Evolutionary conservation across 2,329 filamentous ascomycete genomes (phyloP).

Genomic region (Colletotrichum theobromicola): DNA sequence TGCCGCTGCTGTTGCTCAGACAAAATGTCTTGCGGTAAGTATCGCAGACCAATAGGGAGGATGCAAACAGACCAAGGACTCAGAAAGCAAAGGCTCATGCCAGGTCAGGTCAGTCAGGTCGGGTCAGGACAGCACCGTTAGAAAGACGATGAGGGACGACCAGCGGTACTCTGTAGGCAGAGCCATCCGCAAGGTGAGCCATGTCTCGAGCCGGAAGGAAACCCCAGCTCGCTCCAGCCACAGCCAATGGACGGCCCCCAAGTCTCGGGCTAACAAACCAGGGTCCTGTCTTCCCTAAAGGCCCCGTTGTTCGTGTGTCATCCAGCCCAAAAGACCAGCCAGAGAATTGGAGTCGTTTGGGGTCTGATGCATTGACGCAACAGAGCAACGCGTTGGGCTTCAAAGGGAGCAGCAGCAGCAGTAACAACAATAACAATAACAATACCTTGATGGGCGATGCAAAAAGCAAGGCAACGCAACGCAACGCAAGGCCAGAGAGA

Average conservation of each 20-base stretch:
- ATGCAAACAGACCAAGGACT: background rate
- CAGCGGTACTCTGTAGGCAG: background rate
- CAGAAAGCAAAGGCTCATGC: background rate
- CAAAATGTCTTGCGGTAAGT: background rate
- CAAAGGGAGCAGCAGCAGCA: background rate
- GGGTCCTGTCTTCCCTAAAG: background rate
- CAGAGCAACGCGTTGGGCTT: background rate
- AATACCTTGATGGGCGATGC: background rate
- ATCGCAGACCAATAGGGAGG: background rate
- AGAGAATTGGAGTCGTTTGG: background rate
- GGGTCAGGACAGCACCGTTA: background rate
- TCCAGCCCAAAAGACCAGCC: background rate
- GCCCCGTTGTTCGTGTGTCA: slow-evolving; percentile 14
- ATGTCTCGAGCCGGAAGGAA: background rate
- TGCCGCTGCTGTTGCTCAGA: background rate
- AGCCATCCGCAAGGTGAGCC: background rate
- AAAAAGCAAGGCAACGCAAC: background rate
- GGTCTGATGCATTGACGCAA: background rate
- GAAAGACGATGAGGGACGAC: background rate
- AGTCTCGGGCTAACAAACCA: background rate
- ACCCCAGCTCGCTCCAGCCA: background rate
- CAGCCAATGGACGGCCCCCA: background rate
- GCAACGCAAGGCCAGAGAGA: background rate
- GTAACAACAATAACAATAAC: background rate
- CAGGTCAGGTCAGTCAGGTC: background rate